phyloP scores from a whole-genome alignment of 2,329 filamentous ascomycete species.

The Gliomastix tumulicola region DNA sequence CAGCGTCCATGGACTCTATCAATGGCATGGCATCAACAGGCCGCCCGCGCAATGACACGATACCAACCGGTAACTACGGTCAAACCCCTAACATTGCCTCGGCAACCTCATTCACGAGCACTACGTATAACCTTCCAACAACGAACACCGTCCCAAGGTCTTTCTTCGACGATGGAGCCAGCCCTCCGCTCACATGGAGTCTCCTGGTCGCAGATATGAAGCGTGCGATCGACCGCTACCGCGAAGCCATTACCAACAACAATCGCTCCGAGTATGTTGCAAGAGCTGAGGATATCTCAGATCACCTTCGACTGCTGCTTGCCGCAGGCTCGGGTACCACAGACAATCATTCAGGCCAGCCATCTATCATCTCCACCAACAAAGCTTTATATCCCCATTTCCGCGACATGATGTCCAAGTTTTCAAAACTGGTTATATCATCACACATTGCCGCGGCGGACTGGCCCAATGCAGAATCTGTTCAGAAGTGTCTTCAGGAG shows the following conservation, averaged over 20 bases:
- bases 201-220: conserved; percentile 90
- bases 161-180: conserved; percentile 85
- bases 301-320: conserved; percentile 87
- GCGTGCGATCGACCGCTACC: conserved; percentile 79
- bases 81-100: conserved; percentile 46
- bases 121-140: conserved; percentile 48
- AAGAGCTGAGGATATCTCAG: conserved; percentile 94
- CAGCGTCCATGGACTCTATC: conserved; percentile 87
- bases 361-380: conserved; percentile 98
- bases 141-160: conserved; percentile 64
- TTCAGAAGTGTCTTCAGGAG: conserved; percentile 91
- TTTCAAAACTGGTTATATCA: conserved; percentile 97
- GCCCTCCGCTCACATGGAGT: conserved; percentile 80
- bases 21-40: conserved; percentile 58
- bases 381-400: conserved; percentile 97
- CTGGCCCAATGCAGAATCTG: conserved; percentile 89
- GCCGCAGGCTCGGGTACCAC: conserved; percentile 94
- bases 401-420: conserved; percentile 98
- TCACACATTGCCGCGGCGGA: conserved; percentile 96
- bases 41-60: conserved; percentile 50
- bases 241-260: conserved; percentile 77
- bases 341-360: conserved; percentile 96
- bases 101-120: conserved; percentile 56
- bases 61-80: conserved; percentile 34
- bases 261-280: conserved; percentile 87